Base-by-base conservation (phyloP, 805 yeast species). In the Suhomyces prunicola region DNA sequence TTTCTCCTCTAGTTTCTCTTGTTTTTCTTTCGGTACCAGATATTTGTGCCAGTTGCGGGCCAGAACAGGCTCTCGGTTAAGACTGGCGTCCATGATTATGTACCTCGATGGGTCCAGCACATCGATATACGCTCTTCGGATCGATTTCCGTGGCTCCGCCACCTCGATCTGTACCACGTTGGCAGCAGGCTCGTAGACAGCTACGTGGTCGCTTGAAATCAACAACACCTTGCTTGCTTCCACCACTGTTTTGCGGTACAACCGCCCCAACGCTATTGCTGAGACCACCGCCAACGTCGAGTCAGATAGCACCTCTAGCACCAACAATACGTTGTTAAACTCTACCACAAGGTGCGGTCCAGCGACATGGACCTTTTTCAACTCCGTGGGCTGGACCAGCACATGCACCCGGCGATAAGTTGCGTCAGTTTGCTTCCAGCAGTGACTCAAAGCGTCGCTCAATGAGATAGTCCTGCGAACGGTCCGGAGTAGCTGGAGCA, bases 31-130 rank as follows among this genome's bases (percentile, higher is more conserved):
- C 9, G 40, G 19, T 17, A 19, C 42, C 24, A 17, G 22, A 3
- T 36, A 27, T 15, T 17, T 19, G 26, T 13, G 51, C 56, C 56
- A 55, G 42, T 53, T 49, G 9, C 47, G 44, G 31, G 42, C 40
- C 56, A 48, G 56, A 10, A 23, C 27, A 27, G 33, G 40, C 10
- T 50, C 47, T 7, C 44, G 17, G 19, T 50, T 50, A 9, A 24
- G 19, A 19, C 46, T 44, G 19, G 40, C 48, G 10, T 41, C 44
- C 51, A 23, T 48, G 29, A 42, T 24, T 5, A 42, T 24, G 17
- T 17, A 17, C 12, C 19, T 39, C 22, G 23, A 17, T 4, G 42
- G 24, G 42, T 39, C 42, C 42, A 39, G 24, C 42, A 39, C 24
- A 17, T 39, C 42, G 17, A 19, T 1, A 19, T 17, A 39, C n/a